A percentile compares a stretch with the other conserved stretches of the same genome.
These are phyloP conservation scores for Xylaria sp. DNA, from an alignment of 2,329 filamentous ascomycete species.

Conservation along the genomic window DNA sequence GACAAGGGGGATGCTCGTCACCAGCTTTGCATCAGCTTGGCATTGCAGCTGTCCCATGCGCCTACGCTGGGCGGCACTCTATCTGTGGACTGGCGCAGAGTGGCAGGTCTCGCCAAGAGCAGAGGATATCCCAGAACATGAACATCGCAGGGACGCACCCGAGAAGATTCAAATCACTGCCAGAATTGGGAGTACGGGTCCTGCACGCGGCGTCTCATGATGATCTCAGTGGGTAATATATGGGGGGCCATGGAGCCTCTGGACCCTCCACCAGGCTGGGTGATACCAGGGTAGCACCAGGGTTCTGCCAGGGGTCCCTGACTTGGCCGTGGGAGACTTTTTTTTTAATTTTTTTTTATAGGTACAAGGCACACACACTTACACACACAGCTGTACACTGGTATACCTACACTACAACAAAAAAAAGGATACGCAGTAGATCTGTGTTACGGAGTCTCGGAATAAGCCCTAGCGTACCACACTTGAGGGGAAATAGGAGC, in stretches of 20 bases:
- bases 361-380: not conserved
- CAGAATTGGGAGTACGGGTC: constrained; percentile 30
- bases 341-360: constrained; percentile 16
- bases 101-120: constrained; percentile 29
- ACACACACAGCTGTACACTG: not conserved
- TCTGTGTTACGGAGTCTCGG: constrained; percentile 21
- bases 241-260: constrained; percentile 34
- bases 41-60: constrained; percentile 16
- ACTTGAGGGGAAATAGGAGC: constrained; percentile 17
- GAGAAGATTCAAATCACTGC: constrained; percentile 30
- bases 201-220: constrained; percentile 29
- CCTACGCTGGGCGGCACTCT: not conserved
- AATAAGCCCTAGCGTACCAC: constrained; percentile 9
- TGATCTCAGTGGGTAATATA: constrained; percentile 28
- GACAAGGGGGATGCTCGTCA: constrained; percentile 23
- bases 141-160: constrained; percentile 15
- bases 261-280: constrained; percentile 31
- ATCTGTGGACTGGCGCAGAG: constrained; percentile 10
- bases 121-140: constrained; percentile 15
- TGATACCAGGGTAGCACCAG: constrained; percentile 3
- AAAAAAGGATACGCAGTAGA: constrained; percentile 11
- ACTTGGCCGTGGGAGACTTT: constrained; percentile 27
- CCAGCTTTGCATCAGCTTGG: constrained; percentile 22
- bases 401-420: not conserved
- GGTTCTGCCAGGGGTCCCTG: constrained; percentile 6